Percentiles rank a stretch among this genome's conserved stretches.
phyloP scores from a whole-genome alignment of 306 rosid species.

The Phaseolus lunatus region DNA sequence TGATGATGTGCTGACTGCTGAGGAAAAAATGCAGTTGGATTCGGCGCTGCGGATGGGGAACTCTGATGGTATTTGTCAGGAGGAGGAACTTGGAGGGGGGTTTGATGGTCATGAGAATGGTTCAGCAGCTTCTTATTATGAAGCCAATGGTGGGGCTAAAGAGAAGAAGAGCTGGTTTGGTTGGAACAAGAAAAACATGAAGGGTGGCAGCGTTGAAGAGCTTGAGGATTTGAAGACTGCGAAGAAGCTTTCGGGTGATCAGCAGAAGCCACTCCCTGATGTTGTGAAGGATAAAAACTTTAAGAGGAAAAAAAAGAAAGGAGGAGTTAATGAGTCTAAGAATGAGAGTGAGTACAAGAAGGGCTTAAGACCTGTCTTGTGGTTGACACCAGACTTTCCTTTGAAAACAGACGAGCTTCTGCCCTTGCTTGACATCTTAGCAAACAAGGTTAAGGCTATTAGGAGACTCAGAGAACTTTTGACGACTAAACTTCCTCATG shows the following conservation, averaged over 20 bases:
- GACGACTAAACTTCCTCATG: slow-evolving; percentile 94
- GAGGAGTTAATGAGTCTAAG: slow-evolving; percentile 66
- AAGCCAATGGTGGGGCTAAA: slow-evolving; percentile 67
- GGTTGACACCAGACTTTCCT: slow-evolving; percentile 97
- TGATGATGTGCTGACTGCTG: slow-evolving; percentile 91
- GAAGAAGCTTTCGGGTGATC: slow-evolving; percentile 73
- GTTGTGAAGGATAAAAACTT: slow-evolving; percentile 66
- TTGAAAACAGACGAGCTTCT: slow-evolving; percentile 96
- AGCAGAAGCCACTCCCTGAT: slow-evolving; percentile 72
- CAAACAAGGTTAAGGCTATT: slow-evolving; percentile 97
- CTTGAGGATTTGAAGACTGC: slow-evolving; percentile 73
- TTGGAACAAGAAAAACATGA: slow-evolving; percentile 84
- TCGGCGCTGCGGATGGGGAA: slow-evolving; percentile 90
- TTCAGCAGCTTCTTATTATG: slow-evolving; percentile 56
- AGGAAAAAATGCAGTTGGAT: slow-evolving; percentile 87
- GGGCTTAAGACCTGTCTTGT: slow-evolving; percentile 96
- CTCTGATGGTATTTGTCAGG: slow-evolving; percentile 72
- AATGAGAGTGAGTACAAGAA: slow-evolving; percentile 93
- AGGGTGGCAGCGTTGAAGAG: slow-evolving; percentile 64
- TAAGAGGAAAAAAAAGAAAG: slow-evolving; percentile 92
- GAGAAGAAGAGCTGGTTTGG: slow-evolving; percentile 97
- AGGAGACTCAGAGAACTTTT: slow-evolving; percentile 96
- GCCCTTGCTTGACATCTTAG: slow-evolving; percentile 94
- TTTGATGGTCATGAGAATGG: slow-evolving; percentile 69
- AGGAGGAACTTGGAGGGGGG: slow-evolving; percentile 67